Percentiles rank a stretch among this genome's conserved stretches.
Conservation (phyloP, 257 asterid species). For the Eucommia ulmoides region DNA sequence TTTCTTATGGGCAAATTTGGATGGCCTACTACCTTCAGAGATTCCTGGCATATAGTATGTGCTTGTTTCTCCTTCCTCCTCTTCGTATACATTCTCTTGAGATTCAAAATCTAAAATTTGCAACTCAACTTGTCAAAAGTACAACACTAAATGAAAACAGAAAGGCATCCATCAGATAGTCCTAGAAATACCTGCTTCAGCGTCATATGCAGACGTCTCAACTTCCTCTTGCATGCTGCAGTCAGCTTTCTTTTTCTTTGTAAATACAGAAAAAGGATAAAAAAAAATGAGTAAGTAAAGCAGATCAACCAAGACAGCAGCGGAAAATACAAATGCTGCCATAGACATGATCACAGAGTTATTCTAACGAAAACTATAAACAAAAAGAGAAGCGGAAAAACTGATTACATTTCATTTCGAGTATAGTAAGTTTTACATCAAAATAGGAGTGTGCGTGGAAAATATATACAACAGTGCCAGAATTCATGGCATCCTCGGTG, state of each 20-base stretch:
- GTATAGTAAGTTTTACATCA: too few relatives aligned
- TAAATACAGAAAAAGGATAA: slow-evolving; percentile 17
- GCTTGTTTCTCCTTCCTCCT: slow-evolving; percentile 78
- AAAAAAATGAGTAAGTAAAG: not conserved
- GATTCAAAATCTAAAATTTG: slow-evolving; percentile 39
- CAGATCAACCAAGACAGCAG: slow-evolving; percentile 8
- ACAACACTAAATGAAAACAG: slow-evolving; percentile 8
- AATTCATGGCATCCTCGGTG: too few relatives aligned
- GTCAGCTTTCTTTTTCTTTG: slow-evolving; percentile 71
- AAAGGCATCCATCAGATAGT: not conserved
- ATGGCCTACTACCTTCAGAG: slow-evolving; percentile 39
- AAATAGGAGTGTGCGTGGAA: too few relatives aligned
- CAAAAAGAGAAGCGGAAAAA: too few relatives aligned
- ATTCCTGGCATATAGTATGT: slow-evolving; percentile 40
- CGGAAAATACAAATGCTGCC: too few relatives aligned
- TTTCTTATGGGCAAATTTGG: slow-evolving; percentile 54
- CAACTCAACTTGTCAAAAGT: slow-evolving; percentile 12
- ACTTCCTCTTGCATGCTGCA: slow-evolving; percentile 57
- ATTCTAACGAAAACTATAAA: too few relatives aligned
- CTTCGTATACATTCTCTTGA: slow-evolving; percentile 46
- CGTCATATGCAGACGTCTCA: slow-evolving; percentile 66
- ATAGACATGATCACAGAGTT: too few relatives aligned
- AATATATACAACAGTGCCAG: too few relatives aligned
- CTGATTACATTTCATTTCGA: too few relatives aligned
- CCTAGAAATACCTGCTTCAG: slow-evolving; percentile 45